phyloP scores from a whole-genome alignment of 2,329 filamentous ascomycete species.

The Neurospora sp. region DNA sequence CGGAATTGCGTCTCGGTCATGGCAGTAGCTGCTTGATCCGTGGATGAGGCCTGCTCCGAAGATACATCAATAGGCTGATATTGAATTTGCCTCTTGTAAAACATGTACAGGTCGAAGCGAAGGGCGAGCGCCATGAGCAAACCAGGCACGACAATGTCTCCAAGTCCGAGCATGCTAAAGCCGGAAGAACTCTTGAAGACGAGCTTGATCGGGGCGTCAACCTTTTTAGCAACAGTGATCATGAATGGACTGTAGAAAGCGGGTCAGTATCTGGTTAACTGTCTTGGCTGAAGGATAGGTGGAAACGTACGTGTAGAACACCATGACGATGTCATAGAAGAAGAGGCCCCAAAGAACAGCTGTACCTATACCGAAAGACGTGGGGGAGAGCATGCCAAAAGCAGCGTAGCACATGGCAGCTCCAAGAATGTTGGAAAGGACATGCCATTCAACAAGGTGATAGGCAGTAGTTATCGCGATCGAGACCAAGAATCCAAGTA shows the following conservation, averaged over 20 bases:
- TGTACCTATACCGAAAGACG: slow-evolving; percentile 74
- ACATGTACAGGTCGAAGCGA: slow-evolving; percentile 81
- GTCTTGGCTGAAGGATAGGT: background rate
- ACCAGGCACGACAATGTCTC: slow-evolving; percentile 89
- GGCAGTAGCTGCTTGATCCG: slow-evolving; percentile 21
- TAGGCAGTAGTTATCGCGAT: slow-evolving; percentile 50
- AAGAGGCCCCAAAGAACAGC: slow-evolving; percentile 73
- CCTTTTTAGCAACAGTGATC: slow-evolving; percentile 75
- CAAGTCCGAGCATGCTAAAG: slow-evolving; percentile 75
- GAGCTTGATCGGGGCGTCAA: slow-evolving; percentile 91
- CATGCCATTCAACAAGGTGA: slow-evolving; percentile 48
- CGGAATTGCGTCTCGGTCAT: slow-evolving; percentile 31
- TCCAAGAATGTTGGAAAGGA: slow-evolving; percentile 76
- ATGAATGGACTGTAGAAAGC: slow-evolving; percentile 54
- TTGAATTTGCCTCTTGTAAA: slow-evolving; percentile 62
- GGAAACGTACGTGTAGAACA: slow-evolving; percentile 65
- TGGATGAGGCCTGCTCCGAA: slow-evolving; percentile 18
- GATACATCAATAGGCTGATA: slow-evolving; percentile 29
- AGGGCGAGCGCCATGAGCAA: slow-evolving; percentile 83
- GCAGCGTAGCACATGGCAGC: slow-evolving; percentile 80
- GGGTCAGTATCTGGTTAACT: slow-evolving; percentile 12
- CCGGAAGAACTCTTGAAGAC: slow-evolving; percentile 62
- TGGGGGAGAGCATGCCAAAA: slow-evolving; percentile 77
- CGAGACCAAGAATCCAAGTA: slow-evolving; percentile 46
- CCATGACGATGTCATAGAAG: slow-evolving; percentile 90